Evolutionary conservation across 2,329 filamentous ascomycete genomes (phyloP).

Genomic region (Fusarium equiseti): DNA sequence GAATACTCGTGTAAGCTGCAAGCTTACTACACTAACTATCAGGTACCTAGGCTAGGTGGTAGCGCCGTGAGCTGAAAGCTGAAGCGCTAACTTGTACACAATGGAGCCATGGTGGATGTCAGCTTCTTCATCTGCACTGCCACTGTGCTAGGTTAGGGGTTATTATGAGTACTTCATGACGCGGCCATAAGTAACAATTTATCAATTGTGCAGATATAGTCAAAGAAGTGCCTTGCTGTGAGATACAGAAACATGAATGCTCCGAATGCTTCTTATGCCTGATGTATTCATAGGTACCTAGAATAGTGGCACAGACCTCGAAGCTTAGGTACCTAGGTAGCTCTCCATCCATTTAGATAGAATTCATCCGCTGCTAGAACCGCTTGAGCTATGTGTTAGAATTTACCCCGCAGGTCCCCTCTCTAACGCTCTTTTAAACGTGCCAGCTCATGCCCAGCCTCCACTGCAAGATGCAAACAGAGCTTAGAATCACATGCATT

Average conservation of each 20-base stretch:
- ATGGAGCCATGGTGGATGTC: neutral
- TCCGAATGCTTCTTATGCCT: neutral
- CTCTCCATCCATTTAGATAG: neutral
- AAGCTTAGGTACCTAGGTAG: neutral
- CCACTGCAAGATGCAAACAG: neutral
- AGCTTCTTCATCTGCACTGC: constrained; percentile 16
- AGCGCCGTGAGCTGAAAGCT: neutral
- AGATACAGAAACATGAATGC: neutral
- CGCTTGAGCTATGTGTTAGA: constrained; percentile 4
- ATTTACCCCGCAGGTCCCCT: constrained; percentile 34
- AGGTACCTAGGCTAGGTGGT: neutral
- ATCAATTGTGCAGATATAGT: neutral
- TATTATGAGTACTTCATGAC: neutral
- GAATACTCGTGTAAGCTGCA: neutral
- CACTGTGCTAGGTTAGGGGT: neutral
- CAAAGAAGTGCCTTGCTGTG: neutral
- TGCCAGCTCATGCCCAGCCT: constrained; percentile 7
- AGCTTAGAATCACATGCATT: constrained; percentile 24
- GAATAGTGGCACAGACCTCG: neutral
- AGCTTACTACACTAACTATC: neutral
- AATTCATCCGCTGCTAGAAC: neutral
- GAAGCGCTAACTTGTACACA: neutral
- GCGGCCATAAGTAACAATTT: neutral
- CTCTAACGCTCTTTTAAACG: constrained; percentile 15
- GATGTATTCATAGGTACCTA: neutral